These are phyloP conservation scores for Pleomassaria siparia DNA, from an alignment of 2,329 filamentous ascomycete genomes.

Conservation along the genomic window DNA sequence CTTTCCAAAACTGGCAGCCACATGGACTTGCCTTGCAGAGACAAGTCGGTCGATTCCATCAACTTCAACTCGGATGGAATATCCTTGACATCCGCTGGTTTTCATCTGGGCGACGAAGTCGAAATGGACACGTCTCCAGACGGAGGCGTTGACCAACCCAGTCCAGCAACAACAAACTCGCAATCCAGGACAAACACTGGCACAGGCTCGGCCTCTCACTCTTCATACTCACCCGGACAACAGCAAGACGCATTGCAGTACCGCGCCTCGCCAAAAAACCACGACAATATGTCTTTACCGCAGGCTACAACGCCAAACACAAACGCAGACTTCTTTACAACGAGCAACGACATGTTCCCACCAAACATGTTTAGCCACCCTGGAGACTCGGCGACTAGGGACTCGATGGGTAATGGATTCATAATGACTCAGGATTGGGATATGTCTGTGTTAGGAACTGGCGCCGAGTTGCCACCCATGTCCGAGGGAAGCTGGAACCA, in stretches of 20 bases:
- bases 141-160: conserved; percentile 28
- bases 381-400: conserved; percentile 10
- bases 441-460: conserved; percentile 20
- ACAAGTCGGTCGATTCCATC: conserved; percentile 7
- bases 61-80: conserved; percentile 9
- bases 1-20: conserved; percentile 6
- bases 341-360: conserved; percentile 17
- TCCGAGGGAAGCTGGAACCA: conserved; percentile 38
- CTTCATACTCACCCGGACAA: conserved; percentile 38
- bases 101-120: conserved; percentile 20
- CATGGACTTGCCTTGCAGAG: conserved; percentile 13
- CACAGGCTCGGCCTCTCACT: conserved; percentile 37
- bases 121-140: conserved; percentile 43
- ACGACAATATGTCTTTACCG: conserved; percentile 16
- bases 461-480: conserved; percentile 34
- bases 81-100: conserved; percentile 1
- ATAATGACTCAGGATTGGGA: conserved; percentile 38
- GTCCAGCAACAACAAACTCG: conserved; percentile 34
- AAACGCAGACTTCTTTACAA: conserved; percentile 15
- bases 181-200: conserved; percentile 25
- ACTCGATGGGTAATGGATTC: conserved; percentile 21
- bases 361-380: conserved; percentile 7
- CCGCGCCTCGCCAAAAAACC: conserved; percentile 26
- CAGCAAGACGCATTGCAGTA: conserved; percentile 24
- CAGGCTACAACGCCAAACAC: conserved; percentile 4